Evolutionary conservation across 2,329 filamentous ascomycete species (phyloP).

Genomic region (Chalara sp.): DNA sequence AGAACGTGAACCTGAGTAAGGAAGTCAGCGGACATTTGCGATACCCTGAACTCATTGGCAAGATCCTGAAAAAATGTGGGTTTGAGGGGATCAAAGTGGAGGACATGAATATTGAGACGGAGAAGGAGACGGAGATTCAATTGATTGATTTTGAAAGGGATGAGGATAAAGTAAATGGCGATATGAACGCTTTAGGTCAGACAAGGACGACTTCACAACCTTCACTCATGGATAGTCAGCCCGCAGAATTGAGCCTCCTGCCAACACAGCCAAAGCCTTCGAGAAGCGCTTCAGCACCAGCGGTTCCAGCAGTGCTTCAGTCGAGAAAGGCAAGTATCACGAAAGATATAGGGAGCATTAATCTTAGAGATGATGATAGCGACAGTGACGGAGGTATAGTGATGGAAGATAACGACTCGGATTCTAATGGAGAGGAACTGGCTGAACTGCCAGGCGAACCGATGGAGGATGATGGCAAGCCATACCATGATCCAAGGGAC

Average conservation of each 20-base stretch:
- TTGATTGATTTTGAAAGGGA: conserved; percentile 3
- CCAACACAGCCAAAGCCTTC: no score
- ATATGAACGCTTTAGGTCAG: no score
- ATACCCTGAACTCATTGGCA: conserved; percentile 60
- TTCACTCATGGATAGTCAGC: no score
- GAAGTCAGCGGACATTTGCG: conserved; percentile 61
- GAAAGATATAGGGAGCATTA: background rate
- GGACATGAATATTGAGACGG: conserved; percentile 27
- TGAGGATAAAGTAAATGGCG: background rate
- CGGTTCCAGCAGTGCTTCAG: no score
- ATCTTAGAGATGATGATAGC: background rate
- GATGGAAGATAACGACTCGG: conserved; percentile 8
- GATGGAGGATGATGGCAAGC: no score
- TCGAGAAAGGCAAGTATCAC: background rate
- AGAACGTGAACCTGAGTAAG: conserved; percentile 50
- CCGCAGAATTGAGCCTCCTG: no score
- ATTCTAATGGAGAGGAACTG: background rate
- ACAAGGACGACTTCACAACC: no score
- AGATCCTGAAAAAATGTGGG: conserved; percentile 56
- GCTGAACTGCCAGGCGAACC: background rate
- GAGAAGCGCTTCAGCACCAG: no score
- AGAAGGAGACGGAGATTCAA: conserved; percentile 31
- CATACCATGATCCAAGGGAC: no score
- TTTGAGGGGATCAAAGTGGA: conserved; percentile 56
- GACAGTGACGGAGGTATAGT: conserved; percentile 3